Conservation (phyloP, 371 early-diverging fungal species). For the Lichtheimia corymbifera region DNA sequence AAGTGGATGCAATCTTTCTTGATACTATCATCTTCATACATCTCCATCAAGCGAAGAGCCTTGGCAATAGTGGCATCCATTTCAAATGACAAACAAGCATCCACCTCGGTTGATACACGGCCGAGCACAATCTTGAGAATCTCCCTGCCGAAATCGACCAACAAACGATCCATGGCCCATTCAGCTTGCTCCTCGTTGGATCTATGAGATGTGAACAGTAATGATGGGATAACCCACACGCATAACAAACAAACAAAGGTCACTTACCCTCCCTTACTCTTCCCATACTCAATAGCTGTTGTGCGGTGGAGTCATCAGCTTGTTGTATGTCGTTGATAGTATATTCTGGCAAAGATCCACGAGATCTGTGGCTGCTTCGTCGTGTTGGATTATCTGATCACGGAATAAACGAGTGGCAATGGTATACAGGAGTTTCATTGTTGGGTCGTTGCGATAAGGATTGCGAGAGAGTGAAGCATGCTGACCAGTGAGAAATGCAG, state of each 20-base stretch:
- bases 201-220: too few species aligned
- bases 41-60: conserved; percentile 86
- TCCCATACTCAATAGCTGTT: conserved; percentile 90
- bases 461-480: too few species aligned
- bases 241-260: not conserved
- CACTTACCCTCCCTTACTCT: conserved; percentile 66
- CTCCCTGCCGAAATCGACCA: conserved; percentile 96
- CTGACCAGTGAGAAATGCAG: too few species aligned
- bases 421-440: too few species aligned
- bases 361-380: too few species aligned
- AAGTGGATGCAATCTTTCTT: conserved; percentile 91
- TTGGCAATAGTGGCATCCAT: conserved; percentile 91
- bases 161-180: conserved; percentile 90
- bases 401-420: too few species aligned
- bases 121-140: conserved; percentile 98
- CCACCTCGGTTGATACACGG: conserved; percentile 98
- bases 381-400: too few species aligned
- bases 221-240: not conserved
- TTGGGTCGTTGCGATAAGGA: too few species aligned
- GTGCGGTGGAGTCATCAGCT: too few species aligned
- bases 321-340: too few species aligned
- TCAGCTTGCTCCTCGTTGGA: conserved; percentile 74
- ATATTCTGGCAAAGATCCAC: too few species aligned
- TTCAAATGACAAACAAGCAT: conserved; percentile 95
- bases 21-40: conserved; percentile 90